Evolutionary conservation across 176 grass and related monocot genomes (phyloP).

Genomic region (Phragmites australis): DNA sequence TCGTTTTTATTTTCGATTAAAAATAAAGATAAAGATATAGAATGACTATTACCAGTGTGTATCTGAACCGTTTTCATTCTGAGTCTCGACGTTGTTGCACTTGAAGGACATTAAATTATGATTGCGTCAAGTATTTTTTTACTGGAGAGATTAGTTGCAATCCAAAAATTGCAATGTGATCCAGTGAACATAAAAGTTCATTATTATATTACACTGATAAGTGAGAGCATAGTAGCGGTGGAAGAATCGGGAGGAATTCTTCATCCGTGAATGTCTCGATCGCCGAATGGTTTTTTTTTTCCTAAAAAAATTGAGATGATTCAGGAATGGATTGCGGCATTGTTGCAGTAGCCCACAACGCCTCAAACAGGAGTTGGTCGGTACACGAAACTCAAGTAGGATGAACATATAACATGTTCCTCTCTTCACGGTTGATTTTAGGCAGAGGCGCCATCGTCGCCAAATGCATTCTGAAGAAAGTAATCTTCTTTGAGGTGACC

Average conservation of each 20-base stretch:
- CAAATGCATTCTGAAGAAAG: constrained; percentile 49
- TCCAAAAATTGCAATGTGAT: background rate
- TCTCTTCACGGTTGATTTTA: background rate
- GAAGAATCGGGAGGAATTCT: background rate
- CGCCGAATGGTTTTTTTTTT: background rate
- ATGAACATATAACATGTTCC: background rate
- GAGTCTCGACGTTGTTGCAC: too few relatives aligned
- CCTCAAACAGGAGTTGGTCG: too few relatives aligned
- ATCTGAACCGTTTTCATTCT: too few relatives aligned
- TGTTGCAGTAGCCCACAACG: too few relatives aligned
- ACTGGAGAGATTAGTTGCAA: too few relatives aligned
- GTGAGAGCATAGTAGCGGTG: background rate
- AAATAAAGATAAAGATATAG: too few relatives aligned
- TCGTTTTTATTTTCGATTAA: too few relatives aligned
- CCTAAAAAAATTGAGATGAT: too few relatives aligned
- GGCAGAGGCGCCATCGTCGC: constrained; percentile 48
- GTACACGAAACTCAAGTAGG: background rate
- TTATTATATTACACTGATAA: background rate
- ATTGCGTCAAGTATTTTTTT: too few relatives aligned
- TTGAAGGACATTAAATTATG: too few relatives aligned
- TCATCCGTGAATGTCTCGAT: background rate
- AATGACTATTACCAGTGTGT: too few relatives aligned
- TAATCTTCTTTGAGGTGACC: constrained; percentile 35
- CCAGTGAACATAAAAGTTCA: background rate
- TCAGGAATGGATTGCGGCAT: too few relatives aligned